Percentiles rank a stretch among this genome's conserved stretches.
Conservation (phyloP, 129 eudicot genomes). For the Ambrosia artemisiifolia region DNA sequence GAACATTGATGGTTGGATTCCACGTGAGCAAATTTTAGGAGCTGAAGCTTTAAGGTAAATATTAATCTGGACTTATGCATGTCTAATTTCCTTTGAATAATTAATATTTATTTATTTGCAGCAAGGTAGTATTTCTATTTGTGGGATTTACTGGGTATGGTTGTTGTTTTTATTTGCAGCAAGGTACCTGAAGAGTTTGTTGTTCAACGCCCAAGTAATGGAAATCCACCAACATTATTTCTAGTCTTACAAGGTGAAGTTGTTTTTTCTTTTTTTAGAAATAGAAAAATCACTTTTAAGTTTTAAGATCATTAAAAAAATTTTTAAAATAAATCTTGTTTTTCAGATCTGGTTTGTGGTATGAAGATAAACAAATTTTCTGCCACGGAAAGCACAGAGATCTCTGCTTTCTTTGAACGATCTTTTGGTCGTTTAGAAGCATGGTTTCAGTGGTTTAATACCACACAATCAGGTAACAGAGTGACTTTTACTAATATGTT, state of each 20-base stretch:
- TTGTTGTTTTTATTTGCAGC: slow-evolving; percentile 53
- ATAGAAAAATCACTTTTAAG: not conserved
- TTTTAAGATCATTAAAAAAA: not conserved
- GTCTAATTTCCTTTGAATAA: slow-evolving; percentile 1
- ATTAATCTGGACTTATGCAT: not conserved
- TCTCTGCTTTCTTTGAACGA: slow-evolving; percentile 63
- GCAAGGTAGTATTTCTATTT: too few species aligned
- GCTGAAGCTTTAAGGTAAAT: slow-evolving; percentile 91
- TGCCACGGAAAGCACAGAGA: slow-evolving; percentile 48
- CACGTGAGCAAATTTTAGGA: slow-evolving; percentile 98
- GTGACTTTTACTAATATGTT: not conserved
- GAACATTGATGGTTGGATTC: slow-evolving; percentile 99
- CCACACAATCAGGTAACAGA: slow-evolving; percentile 80
- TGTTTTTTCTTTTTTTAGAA: not conserved
- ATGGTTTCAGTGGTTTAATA: slow-evolving; percentile 97
- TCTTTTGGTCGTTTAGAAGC: slow-evolving; percentile 92
- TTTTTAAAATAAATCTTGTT: not conserved
- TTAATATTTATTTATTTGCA: slow-evolving; percentile 25
- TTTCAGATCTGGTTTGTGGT: slow-evolving; percentile 68
- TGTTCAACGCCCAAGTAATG: slow-evolving; percentile 88
- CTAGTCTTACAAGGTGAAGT: slow-evolving; percentile 72
- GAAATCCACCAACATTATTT: slow-evolving; percentile 92
- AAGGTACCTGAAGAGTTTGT: slow-evolving; percentile 92
- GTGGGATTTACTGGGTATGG: too few species aligned
- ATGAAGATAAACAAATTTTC: slow-evolving; percentile 55